phyloP scores from a whole-genome alignment of 306 rosid species.

The Trichosanthes truncata region DNA sequence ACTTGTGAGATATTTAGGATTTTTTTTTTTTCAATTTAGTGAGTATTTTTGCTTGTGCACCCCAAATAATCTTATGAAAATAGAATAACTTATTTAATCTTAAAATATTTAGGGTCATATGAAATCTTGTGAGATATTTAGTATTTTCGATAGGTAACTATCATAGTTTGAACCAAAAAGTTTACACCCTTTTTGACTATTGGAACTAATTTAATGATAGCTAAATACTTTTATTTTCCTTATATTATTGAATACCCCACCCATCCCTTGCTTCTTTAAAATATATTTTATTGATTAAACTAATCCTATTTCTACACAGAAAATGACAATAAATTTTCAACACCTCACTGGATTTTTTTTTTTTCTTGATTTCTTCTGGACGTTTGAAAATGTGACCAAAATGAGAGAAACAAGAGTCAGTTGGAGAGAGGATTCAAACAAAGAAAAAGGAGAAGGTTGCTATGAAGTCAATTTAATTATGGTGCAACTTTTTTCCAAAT shows the following conservation, averaged over 20 bases:
- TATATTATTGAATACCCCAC: background rate
- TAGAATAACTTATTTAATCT: background rate
- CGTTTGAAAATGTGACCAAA: constrained; percentile 1
- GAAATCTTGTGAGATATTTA: background rate
- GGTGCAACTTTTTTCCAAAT: background rate
- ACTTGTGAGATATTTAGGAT: too few species aligned
- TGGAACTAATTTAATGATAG: background rate
- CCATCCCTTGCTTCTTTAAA: background rate
- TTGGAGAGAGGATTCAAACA: background rate
- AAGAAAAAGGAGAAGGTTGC: background rate
- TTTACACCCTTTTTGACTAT: background rate
- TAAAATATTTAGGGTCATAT: background rate
- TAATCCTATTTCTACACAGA: background rate
- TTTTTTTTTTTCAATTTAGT: too few species aligned
- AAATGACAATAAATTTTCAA: background rate
- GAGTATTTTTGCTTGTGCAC: background rate
- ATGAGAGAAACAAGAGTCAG: background rate
- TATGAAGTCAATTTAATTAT: background rate
- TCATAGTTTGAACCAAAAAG: background rate
- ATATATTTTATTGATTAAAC: background rate
- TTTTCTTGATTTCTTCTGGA: background rate
- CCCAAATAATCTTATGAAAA: background rate
- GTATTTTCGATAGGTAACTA: background rate
- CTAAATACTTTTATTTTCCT: background rate
- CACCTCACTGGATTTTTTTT: background rate